Percentiles rank a stretch among this genome's conserved stretches.
Conservation (phyloP, 2,329 filamentous ascomycete species). For the Ophiostoma sp. region DNA sequence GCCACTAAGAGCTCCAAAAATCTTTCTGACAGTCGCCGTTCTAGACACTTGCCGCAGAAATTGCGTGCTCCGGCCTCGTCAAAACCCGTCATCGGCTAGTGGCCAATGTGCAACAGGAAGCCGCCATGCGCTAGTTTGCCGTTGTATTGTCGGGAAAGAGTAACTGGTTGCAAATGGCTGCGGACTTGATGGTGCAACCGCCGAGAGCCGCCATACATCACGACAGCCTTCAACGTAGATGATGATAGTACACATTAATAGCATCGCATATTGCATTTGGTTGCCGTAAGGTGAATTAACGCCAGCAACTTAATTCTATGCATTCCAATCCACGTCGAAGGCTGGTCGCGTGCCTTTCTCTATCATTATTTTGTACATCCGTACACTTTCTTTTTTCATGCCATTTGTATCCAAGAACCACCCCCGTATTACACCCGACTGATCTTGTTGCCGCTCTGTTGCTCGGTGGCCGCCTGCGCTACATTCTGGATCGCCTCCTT, state of each 20-base stretch:
- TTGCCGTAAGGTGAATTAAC: not conserved
- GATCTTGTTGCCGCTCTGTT: conserved; percentile 28
- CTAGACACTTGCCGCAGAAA: not conserved
- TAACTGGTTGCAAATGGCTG: not conserved
- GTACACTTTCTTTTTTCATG: not conserved
- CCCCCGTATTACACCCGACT: not conserved
- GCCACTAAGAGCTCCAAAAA: not conserved
- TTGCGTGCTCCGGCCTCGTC: conserved; percentile 19
- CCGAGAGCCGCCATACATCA: not conserved
- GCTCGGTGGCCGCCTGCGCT: conserved; percentile 51
- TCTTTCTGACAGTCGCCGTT: conserved; percentile 12
- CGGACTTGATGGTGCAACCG: not conserved
- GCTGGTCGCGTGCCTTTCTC: not conserved
- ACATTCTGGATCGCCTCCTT: conserved; percentile 62
- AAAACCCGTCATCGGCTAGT: conserved; percentile 14
- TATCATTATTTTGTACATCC: not conserved
- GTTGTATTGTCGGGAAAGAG: not conserved
- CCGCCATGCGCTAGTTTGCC: conserved; percentile 10
- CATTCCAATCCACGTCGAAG: not conserved
- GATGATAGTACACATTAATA: not conserved
- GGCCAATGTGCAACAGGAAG: conserved; percentile 12
- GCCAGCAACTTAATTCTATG: not conserved
- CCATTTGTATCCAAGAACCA: not conserved
- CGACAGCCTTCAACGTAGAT: not conserved
- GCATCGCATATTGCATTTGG: not conserved